phyloP scores from a whole-genome alignment of 768 basidiomycete species.

The Mycena olivaceomarginata region DNA sequence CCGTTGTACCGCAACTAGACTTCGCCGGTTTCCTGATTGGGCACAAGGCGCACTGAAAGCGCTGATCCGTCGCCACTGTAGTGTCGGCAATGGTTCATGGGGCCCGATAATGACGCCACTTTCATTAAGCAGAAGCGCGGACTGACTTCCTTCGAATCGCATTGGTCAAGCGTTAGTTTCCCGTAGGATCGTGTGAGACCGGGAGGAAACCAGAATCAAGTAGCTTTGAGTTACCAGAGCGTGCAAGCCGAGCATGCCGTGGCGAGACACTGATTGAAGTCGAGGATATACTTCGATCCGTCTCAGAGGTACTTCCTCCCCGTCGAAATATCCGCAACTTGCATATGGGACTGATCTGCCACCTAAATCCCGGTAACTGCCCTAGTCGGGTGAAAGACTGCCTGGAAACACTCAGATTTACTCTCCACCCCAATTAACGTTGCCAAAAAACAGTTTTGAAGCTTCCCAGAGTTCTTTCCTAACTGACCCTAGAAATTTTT shows the following conservation, averaged over 20 bases:
- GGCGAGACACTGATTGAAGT: background rate
- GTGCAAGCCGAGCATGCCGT: conserved; percentile 15
- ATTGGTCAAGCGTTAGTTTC: background rate
- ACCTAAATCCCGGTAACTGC: too few relatives aligned
- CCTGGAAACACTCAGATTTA: too few relatives aligned
- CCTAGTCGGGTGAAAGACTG: too few relatives aligned
- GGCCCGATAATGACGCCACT: conserved; percentile 22
- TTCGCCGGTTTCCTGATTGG: conserved; percentile 18
- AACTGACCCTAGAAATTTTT: too few relatives aligned
- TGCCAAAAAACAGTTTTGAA: too few relatives aligned
- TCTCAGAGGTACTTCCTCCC: conserved; percentile 26
- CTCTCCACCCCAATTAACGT: too few relatives aligned
- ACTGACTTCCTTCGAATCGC: background rate
- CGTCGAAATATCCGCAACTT: conserved; percentile 19
- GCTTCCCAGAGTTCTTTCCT: too few relatives aligned
- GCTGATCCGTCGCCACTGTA: conserved; percentile 27
- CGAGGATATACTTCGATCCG: conserved; percentile 1
- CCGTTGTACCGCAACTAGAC: background rate
- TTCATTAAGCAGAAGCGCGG: conserved; percentile 22
- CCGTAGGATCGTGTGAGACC: background rate
- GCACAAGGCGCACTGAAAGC: background rate
- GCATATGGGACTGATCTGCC: too few relatives aligned
- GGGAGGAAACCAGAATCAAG: background rate
- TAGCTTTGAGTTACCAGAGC: background rate
- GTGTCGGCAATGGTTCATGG: conserved; percentile 11